A percentile compares a stretch with the other conserved stretches of the same genome.
Evolutionary conservation across 1,284 basidiomycete genomes (phyloP).

Genomic region (Cystobasidiaceae sp.): DNA sequence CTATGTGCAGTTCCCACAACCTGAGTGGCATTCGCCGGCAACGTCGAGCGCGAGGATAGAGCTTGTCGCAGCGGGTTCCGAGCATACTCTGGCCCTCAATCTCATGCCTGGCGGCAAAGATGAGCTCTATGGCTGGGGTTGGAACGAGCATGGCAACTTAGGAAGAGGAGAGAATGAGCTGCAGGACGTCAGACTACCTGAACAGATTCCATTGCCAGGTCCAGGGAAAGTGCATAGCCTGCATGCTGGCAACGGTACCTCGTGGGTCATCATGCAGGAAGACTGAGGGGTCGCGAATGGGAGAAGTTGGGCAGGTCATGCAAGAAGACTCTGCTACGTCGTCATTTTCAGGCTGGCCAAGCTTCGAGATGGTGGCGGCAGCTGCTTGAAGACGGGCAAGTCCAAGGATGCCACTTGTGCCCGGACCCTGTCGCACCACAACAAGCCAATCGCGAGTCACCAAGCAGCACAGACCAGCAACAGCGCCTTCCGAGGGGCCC

Average conservation of each 20-base stretch:
- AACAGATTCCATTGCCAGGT: conserved; percentile 7
- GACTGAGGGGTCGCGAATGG: not conserved
- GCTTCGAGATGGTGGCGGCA: not conserved
- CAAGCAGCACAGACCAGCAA: too few relatives aligned
- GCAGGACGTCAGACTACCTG: conserved; percentile 33
- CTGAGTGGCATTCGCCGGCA: not conserved
- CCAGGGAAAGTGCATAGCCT: not conserved
- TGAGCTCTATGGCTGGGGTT: conserved; percentile 70
- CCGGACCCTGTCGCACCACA: too few relatives aligned
- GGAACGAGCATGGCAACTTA: conserved; percentile 93
- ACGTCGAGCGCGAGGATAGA: conserved; percentile 35
- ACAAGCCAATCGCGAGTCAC: too few relatives aligned
- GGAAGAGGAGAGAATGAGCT: conserved; percentile 53
- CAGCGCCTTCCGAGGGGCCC: too few relatives aligned
- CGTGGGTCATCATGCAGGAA: conserved; percentile 2
- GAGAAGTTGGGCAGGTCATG: too few relatives aligned
- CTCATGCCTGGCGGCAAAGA: conserved; percentile 33
- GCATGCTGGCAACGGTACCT: conserved; percentile 24
- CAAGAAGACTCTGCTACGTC: too few relatives aligned
- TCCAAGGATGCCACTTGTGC: too few relatives aligned
- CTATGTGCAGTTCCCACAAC: not conserved
- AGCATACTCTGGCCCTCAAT: conserved; percentile 66
- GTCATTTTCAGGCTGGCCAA: not conserved
- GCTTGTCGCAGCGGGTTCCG: conserved; percentile 64
- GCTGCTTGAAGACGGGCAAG: too few relatives aligned